Conservation (phyloP, 1,284 basidiomycete genomes). For the Tilletiaria anomala region DNA sequence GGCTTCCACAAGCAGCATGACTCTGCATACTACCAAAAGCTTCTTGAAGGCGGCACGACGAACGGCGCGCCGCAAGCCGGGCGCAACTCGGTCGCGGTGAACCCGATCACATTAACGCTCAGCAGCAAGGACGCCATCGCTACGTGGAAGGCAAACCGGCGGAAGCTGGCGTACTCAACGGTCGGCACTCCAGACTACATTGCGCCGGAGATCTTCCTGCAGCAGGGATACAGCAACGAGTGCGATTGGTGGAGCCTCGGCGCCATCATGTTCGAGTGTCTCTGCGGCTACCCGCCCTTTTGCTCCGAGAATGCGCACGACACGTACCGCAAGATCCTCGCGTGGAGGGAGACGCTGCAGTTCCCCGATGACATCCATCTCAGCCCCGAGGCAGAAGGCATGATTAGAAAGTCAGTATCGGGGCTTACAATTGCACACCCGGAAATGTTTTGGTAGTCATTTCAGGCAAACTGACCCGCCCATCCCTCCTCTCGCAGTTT, state of each 20-base stretch:
- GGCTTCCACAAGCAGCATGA: constrained; percentile 91
- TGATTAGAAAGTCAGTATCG: constrained; percentile 55
- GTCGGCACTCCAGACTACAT: constrained; percentile 99
- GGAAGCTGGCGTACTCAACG: constrained; percentile 93
- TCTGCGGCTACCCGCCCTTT: constrained; percentile 90
- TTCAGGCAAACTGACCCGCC: too few species aligned
- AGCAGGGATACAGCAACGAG: constrained; percentile 94
- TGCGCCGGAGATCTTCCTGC: constrained; percentile 92
- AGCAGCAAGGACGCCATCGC: constrained; percentile 42
- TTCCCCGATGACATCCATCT: constrained; percentile 96
- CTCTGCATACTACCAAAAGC: constrained; percentile 81
- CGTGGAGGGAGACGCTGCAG: constrained; percentile 70
- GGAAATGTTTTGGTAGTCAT: too few species aligned
- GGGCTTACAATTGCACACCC: not conserved
- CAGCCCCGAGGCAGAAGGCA: constrained; percentile 76
- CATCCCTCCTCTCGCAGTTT: constrained; percentile 42
- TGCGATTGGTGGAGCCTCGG: constrained; percentile 83
- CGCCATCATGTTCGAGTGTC: constrained; percentile 96
- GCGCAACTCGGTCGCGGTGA: constrained; percentile 37
- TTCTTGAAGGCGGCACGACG: constrained; percentile 54
- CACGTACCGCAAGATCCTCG: constrained; percentile 96
- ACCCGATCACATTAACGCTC: constrained; percentile 37
- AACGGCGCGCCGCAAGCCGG: constrained; percentile 16
- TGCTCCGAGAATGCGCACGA: constrained; percentile 95
- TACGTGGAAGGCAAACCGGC: constrained; percentile 95